Evolutionary conservation across 495 filamentous ascomycete genomes (phyloP).

Genomic region (Aspergillus funiculosus): DNA sequence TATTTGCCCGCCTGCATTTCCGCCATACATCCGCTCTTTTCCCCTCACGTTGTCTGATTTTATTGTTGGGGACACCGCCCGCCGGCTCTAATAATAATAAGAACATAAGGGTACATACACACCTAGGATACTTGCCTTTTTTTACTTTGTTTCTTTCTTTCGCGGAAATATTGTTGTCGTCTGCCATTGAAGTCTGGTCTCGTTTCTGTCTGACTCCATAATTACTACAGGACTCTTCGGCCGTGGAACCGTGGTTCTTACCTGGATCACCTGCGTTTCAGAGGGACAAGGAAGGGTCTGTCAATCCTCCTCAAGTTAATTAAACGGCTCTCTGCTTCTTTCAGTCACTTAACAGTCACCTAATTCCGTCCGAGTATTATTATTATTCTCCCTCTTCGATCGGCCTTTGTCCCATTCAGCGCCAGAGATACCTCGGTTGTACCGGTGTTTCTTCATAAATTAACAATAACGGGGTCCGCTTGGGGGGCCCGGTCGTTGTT

Average conservation of each 20-base stretch:
- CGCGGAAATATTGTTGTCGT: too few species aligned
- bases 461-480: too few species aligned
- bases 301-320: background rate
- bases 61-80: background rate
- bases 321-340: background rate
- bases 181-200: too few species aligned
- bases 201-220: slow-evolving; percentile 8
- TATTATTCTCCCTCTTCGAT: too few species aligned
- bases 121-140: too few species aligned
- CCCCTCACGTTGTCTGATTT: background rate
- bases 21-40: slow-evolving; percentile 3
- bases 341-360: background rate
- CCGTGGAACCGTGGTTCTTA: slow-evolving; percentile 26
- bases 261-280: slow-evolving; percentile 3
- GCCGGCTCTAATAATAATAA: too few species aligned
- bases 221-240: background rate
- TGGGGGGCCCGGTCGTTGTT: background rate
- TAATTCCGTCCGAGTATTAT: too few species aligned
- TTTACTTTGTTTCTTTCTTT: too few species aligned
- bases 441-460: slow-evolving; percentile 9
- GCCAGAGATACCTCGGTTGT: too few species aligned
- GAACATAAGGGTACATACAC: too few species aligned
- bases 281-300: slow-evolving; percentile 1
- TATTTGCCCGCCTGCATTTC: background rate
- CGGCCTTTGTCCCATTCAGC: too few species aligned